Percentiles rank a stretch among this genome's conserved stretches.
Evolutionary conservation across 2,329 filamentous ascomycete genomes (phyloP).

Genomic region (Basipetospora chlamydospora): DNA sequence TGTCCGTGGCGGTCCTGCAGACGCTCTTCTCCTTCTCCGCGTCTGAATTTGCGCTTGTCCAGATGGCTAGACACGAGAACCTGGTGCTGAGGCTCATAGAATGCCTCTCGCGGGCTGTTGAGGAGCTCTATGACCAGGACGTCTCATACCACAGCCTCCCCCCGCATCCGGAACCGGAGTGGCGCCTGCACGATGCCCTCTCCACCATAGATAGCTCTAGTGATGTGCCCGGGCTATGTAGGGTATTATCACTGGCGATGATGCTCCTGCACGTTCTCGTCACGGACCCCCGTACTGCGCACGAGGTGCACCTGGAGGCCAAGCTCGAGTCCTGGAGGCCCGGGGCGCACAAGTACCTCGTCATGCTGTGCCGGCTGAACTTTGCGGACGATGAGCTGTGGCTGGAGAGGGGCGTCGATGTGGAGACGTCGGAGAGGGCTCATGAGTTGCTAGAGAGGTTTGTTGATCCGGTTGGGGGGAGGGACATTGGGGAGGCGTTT

Average conservation of each 20-base stretch:
- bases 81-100: slow-evolving; percentile 63
- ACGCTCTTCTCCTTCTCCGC: slow-evolving; percentile 46
- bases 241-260: slow-evolving; percentile 33
- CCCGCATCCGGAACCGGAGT: slow-evolving; percentile 13
- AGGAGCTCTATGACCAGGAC: slow-evolving; percentile 53
- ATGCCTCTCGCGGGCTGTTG: slow-evolving; percentile 48
- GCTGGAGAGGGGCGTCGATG: slow-evolving; percentile 61
- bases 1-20: slow-evolving; percentile 32
- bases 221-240: slow-evolving; percentile 20
- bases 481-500: slow-evolving; percentile 27
- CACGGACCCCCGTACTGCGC: slow-evolving; percentile 29
- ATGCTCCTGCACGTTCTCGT: slow-evolving; percentile 37
- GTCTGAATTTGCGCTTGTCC: slow-evolving; percentile 45
- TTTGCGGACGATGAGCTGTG: slow-evolving; percentile 69
- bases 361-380: slow-evolving; percentile 68
- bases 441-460: slow-evolving; percentile 67
- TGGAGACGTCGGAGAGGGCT: slow-evolving; percentile 67
- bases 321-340: slow-evolving; percentile 59
- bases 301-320: slow-evolving; percentile 45
- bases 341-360: slow-evolving; percentile 66
- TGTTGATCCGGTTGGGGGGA: slow-evolving; percentile 58
- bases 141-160: slow-evolving; percentile 24
- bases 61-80: slow-evolving; percentile 53
- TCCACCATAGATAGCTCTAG: neutral
- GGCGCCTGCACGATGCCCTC: slow-evolving; percentile 5